Base-by-base conservation (phyloP, 371 early-diverging fungal genomes). In the Circinella minor region DNA sequence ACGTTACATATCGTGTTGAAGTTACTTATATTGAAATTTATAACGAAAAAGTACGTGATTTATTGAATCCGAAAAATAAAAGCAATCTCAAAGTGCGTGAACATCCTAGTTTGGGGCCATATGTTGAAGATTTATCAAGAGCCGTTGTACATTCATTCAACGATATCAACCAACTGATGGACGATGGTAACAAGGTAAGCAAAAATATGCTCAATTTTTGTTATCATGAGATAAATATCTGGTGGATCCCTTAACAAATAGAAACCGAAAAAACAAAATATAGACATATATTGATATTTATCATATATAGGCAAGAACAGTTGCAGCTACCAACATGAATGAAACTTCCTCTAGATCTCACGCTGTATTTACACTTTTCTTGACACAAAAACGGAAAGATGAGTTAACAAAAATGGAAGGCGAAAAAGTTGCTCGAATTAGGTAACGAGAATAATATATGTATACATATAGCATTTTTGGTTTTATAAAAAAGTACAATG, bases 301-400 rank as follows among this genome's bases (percentile, higher is more conserved):
- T 27, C 62, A 59, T 61, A 10, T 17, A 57, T 73, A 89, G 91
- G 90, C 91, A 57, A 90, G 91, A 76, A 97, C 96, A 3, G 95
- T 97, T 9, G 98, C 97, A 4, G 90, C 95, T 7, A 99, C 99
- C 37, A 93, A 95, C 71, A 98, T 98, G 99, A 99, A 99, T 77
- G 95, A 91, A 74, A 90, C 91, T 0, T 96, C 96, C 34, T 93
- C 94, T 71, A 88, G 99, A 69, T 94, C 95, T 17, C 99, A 99
- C 85, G 96, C 97, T 15, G 94, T 99, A 27, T 96, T 98, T 66
- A 96, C 96, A 0, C 77, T 98, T 2, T 87, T 91, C 17, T 71
- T 98, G 68, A 92, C 92, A 6, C 91, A 92, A 79, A 89, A 82
- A 49, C 71, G 88, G 17, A 70, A 78, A 34, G 90, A 91, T 71